Evolutionary conservation across 768 basidiomycete genomes (phyloP).

Genomic region (Naganishia randhawae): DNA sequence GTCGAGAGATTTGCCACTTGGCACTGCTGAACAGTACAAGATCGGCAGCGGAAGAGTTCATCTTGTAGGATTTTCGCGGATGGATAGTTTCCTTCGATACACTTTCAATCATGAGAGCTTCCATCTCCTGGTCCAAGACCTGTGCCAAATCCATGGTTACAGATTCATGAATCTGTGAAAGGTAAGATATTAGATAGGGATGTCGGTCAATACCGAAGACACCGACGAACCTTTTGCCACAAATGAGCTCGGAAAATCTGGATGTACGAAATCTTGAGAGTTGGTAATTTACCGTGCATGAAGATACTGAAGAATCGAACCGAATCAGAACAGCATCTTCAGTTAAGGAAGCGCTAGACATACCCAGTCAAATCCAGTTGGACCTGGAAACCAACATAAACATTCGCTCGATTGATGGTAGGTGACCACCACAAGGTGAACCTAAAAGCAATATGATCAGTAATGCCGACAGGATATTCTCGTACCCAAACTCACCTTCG

Average conservation of each 20-base stretch:
- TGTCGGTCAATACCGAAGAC: neutral
- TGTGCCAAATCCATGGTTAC: slow-evolving; percentile 40
- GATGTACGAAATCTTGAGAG: slow-evolving; percentile 96
- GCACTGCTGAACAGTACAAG: slow-evolving; percentile 88
- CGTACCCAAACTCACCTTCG: slow-evolving; percentile 53
- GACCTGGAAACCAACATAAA: slow-evolving; percentile 98
- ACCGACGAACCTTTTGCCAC: slow-evolving; percentile 74
- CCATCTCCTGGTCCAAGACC: slow-evolving; percentile 93
- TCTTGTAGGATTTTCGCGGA: slow-evolving; percentile 79
- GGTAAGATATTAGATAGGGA: neutral
- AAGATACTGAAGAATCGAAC: slow-evolving; percentile 27
- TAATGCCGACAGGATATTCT: too few relatives aligned
- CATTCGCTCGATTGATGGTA: slow-evolving; percentile 98
- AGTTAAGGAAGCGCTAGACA: slow-evolving; percentile 75
- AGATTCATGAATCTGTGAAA: slow-evolving; percentile 60
- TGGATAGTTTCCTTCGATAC: slow-evolving; percentile 99
- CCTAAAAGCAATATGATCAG: slow-evolving; percentile 50
- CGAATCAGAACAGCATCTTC: slow-evolving; percentile 35
- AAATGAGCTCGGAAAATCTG: slow-evolving; percentile 99
- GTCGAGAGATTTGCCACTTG: slow-evolving; percentile 95
- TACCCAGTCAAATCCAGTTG: slow-evolving; percentile 85
- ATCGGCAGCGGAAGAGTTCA: slow-evolving; percentile 99
- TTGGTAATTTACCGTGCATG: slow-evolving; percentile 88
- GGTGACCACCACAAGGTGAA: slow-evolving; percentile 99
- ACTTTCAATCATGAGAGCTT: slow-evolving; percentile 96